These are phyloP conservation scores for Boletus subparvulus DNA, from an alignment of 768 basidiomycete genomes.

Conservation along the genomic window DNA sequence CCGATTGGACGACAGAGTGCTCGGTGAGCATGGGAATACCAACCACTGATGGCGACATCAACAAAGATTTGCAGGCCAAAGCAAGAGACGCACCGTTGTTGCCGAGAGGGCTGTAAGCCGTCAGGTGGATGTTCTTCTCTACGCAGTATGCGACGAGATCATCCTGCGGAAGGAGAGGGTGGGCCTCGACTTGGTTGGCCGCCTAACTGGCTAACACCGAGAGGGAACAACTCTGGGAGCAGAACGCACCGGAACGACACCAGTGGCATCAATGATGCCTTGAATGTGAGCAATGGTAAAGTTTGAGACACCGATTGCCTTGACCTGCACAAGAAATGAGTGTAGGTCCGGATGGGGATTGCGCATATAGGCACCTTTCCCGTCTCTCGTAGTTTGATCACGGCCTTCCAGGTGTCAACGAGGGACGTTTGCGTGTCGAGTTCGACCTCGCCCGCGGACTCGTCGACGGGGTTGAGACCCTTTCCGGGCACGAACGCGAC, in stretches of 20 bases:
- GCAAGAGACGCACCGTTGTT: constrained; percentile 59
- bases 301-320: constrained; percentile 80
- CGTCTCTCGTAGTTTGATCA: constrained; percentile 66
- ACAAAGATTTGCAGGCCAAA: neutral
- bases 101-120: constrained; percentile 74
- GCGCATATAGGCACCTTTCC: constrained; percentile 52
- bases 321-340: constrained; percentile 43
- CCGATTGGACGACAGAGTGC: constrained; percentile 54
- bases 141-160: constrained; percentile 71
- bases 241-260: constrained; percentile 62
- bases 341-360: neutral
- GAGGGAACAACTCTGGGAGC: neutral
- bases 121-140: constrained; percentile 66
- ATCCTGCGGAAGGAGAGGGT: constrained; percentile 76
- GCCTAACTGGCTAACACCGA: constrained; percentile 34
- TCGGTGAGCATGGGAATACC: constrained; percentile 70
- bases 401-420: constrained; percentile 82
- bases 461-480: constrained; percentile 52
- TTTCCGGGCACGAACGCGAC: constrained; percentile 61
- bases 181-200: constrained; percentile 81
- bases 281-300: constrained; percentile 66
- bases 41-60: constrained; percentile 40
- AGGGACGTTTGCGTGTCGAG: constrained; percentile 60
- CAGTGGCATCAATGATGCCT: constrained; percentile 66
- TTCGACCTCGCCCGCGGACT: constrained; percentile 43